phyloP scores from a whole-genome alignment of 2,329 filamentous ascomycete species.

The Pestalotiopsis sp. region DNA sequence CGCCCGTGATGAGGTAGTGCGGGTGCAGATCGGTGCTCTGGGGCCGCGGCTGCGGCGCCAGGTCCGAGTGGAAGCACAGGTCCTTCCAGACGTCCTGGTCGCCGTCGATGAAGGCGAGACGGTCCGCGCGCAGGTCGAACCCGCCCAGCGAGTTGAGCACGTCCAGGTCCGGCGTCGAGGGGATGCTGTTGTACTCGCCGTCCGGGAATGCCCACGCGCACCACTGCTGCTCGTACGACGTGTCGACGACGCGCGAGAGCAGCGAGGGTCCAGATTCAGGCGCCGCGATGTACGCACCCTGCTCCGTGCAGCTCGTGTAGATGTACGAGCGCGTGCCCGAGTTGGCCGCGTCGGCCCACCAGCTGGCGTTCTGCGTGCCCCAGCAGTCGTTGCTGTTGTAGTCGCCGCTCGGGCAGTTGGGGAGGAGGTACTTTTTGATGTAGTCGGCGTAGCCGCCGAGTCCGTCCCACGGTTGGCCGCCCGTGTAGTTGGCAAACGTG shows the following conservation, averaged over 20 bases:
- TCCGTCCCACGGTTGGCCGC: constrained; percentile 48
- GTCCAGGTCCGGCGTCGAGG: constrained; percentile 40
- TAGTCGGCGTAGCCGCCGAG: constrained; percentile 54
- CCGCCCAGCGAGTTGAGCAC: constrained; percentile 47
- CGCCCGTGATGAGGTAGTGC: constrained; percentile 48
- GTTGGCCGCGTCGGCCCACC: constrained; percentile 44
- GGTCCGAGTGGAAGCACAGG: constrained; percentile 48
- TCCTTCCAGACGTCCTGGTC: constrained; percentile 53
- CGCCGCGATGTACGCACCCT: constrained; percentile 49
- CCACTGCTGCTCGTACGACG: constrained; percentile 54
- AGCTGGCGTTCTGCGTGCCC: constrained; percentile 38
- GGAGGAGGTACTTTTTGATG: constrained; percentile 44
- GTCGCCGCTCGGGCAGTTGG: constrained; percentile 40
- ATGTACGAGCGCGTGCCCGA: constrained; percentile 43
- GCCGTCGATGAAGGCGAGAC: constrained; percentile 53
- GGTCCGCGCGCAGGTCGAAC: constrained; percentile 43
- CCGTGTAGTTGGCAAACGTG: constrained; percentile 46
- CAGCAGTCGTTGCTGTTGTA: constrained; percentile 46
- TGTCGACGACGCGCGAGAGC: constrained; percentile 46
- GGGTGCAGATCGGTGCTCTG: constrained; percentile 43
- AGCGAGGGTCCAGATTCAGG: constrained; percentile 42
- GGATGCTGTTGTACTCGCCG: constrained; percentile 44
- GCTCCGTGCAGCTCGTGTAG: constrained; percentile 49
- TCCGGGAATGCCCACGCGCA: constrained; percentile 53
- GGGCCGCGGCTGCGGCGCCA: constrained; percentile 33